phyloP scores from a whole-genome alignment of 1,139 yeast genomes.

The Maudiozyma humilis region DNA sequence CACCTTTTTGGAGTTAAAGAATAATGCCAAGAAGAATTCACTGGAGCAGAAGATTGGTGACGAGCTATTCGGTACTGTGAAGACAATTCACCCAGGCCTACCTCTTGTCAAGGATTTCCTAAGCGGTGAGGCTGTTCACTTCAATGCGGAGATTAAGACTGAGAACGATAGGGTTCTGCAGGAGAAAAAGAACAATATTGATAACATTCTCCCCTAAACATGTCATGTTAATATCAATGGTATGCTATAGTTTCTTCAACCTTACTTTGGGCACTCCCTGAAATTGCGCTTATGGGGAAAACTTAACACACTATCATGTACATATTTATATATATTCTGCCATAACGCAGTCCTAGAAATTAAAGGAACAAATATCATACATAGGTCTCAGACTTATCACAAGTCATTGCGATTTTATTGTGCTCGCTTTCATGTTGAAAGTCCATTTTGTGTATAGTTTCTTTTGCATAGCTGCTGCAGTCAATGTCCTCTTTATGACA shows the following conservation, averaged over 20 bases:
- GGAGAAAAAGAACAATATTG: slow-evolving; percentile 4
- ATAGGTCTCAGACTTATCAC: too few relatives aligned
- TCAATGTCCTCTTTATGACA: too few relatives aligned
- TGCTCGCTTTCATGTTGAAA: too few relatives aligned
- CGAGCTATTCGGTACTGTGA: slow-evolving; percentile 12
- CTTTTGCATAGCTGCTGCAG: too few relatives aligned
- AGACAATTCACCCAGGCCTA: slow-evolving; percentile 11
- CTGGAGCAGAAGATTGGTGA: slow-evolving; percentile 12
- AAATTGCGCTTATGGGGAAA: too few relatives aligned
- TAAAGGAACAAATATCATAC: background rate
- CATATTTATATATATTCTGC: background rate
- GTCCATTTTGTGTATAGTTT: too few relatives aligned
- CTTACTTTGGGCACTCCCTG: background rate
- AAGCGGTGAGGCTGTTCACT: slow-evolving; percentile 6
- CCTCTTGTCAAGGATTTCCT: slow-evolving; percentile 14
- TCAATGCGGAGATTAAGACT: slow-evolving; percentile 2
- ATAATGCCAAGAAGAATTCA: slow-evolving; percentile 5
- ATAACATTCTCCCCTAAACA: slow-evolving; percentile 3
- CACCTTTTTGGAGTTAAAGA: slow-evolving; percentile 5
- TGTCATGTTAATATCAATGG: background rate
- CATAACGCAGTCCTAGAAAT: background rate
- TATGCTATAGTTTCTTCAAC: background rate
- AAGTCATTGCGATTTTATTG: too few relatives aligned
- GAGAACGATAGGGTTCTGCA: slow-evolving; percentile 4
- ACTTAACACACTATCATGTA: background rate